Base-by-base conservation (phyloP, 768 basidiomycete genomes). In the Basidioascus undulatus region DNA sequence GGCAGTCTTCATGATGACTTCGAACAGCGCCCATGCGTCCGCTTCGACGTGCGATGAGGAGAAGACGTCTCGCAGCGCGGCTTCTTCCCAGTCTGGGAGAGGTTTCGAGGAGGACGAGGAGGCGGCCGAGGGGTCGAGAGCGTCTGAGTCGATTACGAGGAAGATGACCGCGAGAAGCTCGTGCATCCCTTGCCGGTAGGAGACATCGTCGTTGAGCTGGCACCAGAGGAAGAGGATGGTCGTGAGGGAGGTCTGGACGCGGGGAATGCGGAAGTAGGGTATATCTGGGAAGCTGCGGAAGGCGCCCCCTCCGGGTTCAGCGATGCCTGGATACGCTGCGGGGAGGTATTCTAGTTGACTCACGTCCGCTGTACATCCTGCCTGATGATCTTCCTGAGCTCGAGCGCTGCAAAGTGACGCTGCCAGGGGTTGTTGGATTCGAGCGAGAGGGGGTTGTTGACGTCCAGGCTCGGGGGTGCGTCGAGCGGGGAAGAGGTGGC, bases 181-280 rank as follows among this genome's bases (percentile, higher is more conserved):
- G 53, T 98, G 92, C 92, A 98, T 96, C 40, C 92, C 89, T 65
- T 98, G 92, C 24, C 92, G 71, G 55, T 98, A 98, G 18, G 86
- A 84, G 18, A 89, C 70, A 31, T 74, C 65, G 1, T 80, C 72
- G 54, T 87, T 72, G 53, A 71, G 68, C 31, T 70, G 65, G 12
- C 78, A 74, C 55, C 77, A 79, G 20, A 96, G 60, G 56, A 86
- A 92, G 9, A 98, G 65, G 16, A 92, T 72, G 49, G 84, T 79
- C 0, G 79, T 81, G 31, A 96, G 62, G 51, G 76, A 70, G 13
- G 64, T 63, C 54, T 89, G 83, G 1, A 87, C 72, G 23, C 72
- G 65, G 19, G 65, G 55, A 19, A 72, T 66, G 21, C 79, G 72
- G 57, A 94, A 98, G 61, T 87, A 98, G 6, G 67, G 65, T 43